A percentile compares a stretch with the other conserved stretches of the same genome.
These are phyloP conservation scores for Xylariaceae sp. DNA, from an alignment of 2,329 filamentous ascomycete species.

Conservation along the genomic window DNA sequence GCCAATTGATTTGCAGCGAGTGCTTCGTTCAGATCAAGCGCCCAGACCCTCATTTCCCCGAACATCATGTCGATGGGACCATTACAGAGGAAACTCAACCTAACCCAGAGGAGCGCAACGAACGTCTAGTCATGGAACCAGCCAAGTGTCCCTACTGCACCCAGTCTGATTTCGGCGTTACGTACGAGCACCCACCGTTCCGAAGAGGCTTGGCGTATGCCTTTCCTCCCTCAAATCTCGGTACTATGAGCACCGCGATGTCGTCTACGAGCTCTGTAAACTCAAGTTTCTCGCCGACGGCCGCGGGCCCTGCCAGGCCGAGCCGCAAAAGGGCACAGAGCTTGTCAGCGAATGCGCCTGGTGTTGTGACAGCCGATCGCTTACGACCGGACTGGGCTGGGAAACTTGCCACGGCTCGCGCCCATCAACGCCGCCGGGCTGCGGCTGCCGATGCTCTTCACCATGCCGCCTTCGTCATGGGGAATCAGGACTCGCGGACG, in stretches of 20 bases:
- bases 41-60: constrained; percentile 78
- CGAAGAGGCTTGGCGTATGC: constrained; percentile 80
- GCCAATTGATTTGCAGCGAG: constrained; percentile 95
- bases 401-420: constrained; percentile 83
- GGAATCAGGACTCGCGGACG: constrained; percentile 62
- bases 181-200: constrained; percentile 88
- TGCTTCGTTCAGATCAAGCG: constrained; percentile 98
- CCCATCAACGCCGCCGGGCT: constrained; percentile 83
- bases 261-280: constrained; percentile 84
- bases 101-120: constrained; percentile 59
- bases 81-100: constrained; percentile 36
- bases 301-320: constrained; percentile 42
- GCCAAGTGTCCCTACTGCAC: constrained; percentile 95
- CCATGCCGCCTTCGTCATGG: constrained; percentile 91
- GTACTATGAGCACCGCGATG: constrained; percentile 72
- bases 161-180: constrained; percentile 94
- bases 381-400: constrained; percentile 94
- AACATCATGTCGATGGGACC: constrained; percentile 62
- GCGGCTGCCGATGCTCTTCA: constrained; percentile 94
- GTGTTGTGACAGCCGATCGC: constrained; percentile 90
- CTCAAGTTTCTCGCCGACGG: constrained; percentile 57
- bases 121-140: constrained; percentile 85
- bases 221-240: constrained; percentile 53
- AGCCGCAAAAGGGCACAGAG: constrained; percentile 60
- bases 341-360: constrained; percentile 81